Conservation (phyloP, 1,284 basidiomycete genomes). For the Malassezia dermatis region DNA sequence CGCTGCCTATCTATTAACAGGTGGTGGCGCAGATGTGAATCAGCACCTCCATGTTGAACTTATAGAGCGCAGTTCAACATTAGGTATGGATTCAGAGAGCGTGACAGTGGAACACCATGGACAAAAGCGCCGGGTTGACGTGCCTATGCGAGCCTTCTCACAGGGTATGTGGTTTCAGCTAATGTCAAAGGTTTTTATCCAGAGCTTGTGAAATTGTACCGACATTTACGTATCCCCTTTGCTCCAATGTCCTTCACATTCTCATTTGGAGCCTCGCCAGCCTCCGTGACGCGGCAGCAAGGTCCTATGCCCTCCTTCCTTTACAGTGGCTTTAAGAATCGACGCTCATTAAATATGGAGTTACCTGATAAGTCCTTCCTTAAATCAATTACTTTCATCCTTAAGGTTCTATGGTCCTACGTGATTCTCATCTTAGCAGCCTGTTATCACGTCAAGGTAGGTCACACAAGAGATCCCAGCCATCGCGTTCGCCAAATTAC, state of each 20-base stretch:
- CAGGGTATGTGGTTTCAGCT: constrained; percentile 16
- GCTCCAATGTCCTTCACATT: constrained; percentile 33
- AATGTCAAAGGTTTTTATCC: constrained; percentile 35
- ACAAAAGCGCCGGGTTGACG: constrained; percentile 28
- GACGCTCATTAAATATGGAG: constrained; percentile 8
- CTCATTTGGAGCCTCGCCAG: constrained; percentile 20
- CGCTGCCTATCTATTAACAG: constrained; percentile 69
- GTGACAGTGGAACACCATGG: constrained; percentile 22
- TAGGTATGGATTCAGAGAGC: constrained; percentile 42
- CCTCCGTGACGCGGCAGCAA: not conserved
- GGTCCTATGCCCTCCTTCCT: not conserved
- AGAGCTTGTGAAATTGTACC: constrained; percentile 31
- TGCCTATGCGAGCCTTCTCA: constrained; percentile 44
- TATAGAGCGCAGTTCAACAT: constrained; percentile 29
- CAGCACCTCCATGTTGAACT: constrained; percentile 26
- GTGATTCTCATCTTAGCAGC: constrained; percentile 28
- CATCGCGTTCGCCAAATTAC: constrained; percentile 24
- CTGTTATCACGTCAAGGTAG: constrained; percentile 23
- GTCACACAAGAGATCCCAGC: constrained; percentile 23
- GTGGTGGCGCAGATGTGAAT: not conserved
- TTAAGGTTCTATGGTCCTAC: constrained; percentile 26
- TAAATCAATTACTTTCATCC: not conserved
- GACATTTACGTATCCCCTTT: constrained; percentile 23
- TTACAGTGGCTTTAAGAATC: constrained; percentile 2
- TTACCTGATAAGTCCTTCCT: not conserved